Evolutionary conservation across 2,329 filamentous ascomycete genomes (phyloP).

Genomic region (Colletotrichum sp.): DNA sequence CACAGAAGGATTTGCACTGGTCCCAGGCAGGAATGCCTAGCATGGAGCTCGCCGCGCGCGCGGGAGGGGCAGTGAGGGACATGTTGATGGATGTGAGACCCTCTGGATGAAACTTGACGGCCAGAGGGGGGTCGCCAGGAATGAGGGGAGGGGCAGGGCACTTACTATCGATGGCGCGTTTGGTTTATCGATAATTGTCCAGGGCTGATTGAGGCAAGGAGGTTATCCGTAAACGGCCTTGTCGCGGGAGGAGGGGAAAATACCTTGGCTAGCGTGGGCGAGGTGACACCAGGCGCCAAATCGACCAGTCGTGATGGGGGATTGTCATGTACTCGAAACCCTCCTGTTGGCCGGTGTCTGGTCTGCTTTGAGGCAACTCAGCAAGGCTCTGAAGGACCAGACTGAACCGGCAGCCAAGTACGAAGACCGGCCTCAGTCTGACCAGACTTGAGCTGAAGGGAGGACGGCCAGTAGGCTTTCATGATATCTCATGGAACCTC

Average conservation of each 20-base stretch:
- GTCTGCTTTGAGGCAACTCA: not conserved
- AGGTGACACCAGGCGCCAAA: constrained; percentile 5
- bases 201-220: not conserved
- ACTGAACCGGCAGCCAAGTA: not conserved
- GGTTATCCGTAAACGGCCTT: not conserved
- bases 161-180: not conserved
- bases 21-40: not conserved
- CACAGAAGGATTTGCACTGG: not conserved
- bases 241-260: constrained; percentile 10
- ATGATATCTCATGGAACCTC: not conserved
- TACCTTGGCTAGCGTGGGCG: not conserved
- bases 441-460: too few species aligned
- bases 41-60: not conserved
- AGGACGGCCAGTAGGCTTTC: too few species aligned
- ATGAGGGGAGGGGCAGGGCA: not conserved
- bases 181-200: not conserved
- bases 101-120: constrained; percentile 1
- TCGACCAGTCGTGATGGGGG: not conserved
- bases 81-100: not conserved
- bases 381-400: not conserved
- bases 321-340: constrained; percentile 7
- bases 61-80: not conserved
- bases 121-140: not conserved
- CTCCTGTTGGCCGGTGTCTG: not conserved
- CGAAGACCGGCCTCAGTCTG: too few species aligned